Evolutionary conservation across 2,329 filamentous ascomycete species (phyloP), one percentile per base, ranked within the genome.

Genomic region (Macroventuria anomochaeta): DNA sequence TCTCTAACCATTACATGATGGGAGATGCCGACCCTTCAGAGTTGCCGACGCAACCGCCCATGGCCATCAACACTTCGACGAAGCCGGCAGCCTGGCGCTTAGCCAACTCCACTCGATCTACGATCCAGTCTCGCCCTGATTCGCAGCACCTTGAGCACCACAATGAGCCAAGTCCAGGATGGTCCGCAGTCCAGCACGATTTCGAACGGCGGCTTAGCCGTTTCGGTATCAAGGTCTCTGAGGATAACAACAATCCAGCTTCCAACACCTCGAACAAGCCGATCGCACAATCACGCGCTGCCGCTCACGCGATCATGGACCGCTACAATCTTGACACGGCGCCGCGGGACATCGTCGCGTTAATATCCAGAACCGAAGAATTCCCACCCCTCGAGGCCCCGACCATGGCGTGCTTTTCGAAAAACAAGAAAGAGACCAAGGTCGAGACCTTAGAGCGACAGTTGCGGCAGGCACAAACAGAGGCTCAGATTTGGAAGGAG

Each of bases 191-290:
- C 2, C 44, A 43, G 26, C 17, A 54, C 11, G 51, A 54, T 13
- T 54, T 54, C 34, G 39, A 54, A 28, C 25, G 28, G 10, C 51
- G 51, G 2, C 44, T 54, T 10, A 44, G 28, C 15, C 44, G 51
- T 1, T 48, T 44, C 13, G 51, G 51, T 7, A 54, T 54, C 39
- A 48, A 34, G n/a, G 5, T 54, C 7, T 54, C 51, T 8, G 44
- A 54, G 5, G 28, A 26, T 3, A 44, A 17, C 13, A n/a, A 18
- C 17, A 3, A 23, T 17, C 2, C 21, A 23, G n/a, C 23, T 26
- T 28, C 39, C 8, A 21, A n/a, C 1, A 17, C 4, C 3, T n/a
- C 21, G 5, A 20, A 13, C 3, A 20, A 26, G 12, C 3, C 37
- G 10, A 7, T n/a, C 7, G 28, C 34, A 11, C 39, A 13, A 23